Percentiles rank a stretch among this genome's conserved stretches.
phyloP scores from a whole-genome alignment of 768 basidiomycete genomes.

The Rossbeevera mucosa region DNA sequence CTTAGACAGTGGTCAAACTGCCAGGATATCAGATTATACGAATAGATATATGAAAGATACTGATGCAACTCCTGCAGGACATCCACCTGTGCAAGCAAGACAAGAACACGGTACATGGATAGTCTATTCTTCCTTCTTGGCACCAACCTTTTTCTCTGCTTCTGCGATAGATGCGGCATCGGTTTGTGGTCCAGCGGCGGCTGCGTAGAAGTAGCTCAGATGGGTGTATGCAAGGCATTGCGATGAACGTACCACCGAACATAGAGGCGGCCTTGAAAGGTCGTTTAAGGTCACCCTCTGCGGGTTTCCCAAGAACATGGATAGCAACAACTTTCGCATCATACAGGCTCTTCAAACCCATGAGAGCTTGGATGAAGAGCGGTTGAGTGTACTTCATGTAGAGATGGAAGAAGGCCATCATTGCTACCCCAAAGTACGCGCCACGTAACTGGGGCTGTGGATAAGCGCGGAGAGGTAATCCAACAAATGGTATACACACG shows the following conservation, averaged over 20 bases:
- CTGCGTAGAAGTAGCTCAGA: conserved; percentile 22
- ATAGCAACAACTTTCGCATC: conserved; percentile 84
- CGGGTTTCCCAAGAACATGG: conserved; percentile 71
- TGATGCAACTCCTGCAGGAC: neutral
- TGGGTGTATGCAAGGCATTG: neutral
- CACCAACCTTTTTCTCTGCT: conserved; percentile 78
- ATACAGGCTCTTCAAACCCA: conserved; percentile 89
- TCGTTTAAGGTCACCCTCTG: conserved; percentile 83
- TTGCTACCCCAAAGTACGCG: conserved; percentile 71
- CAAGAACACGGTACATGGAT: conserved; percentile 5
- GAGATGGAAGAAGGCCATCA: conserved; percentile 90
- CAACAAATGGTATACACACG: conserved; percentile 40
- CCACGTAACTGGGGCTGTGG: conserved; percentile 46
- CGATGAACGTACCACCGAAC: conserved; percentile 57
- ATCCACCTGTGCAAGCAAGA: conserved; percentile 21
- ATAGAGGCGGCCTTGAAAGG: conserved; percentile 80
- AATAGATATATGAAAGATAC: conserved; percentile 13
- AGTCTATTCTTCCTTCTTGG: conserved; percentile 73
- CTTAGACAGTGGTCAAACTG: neutral
- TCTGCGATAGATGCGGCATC: conserved; percentile 84
- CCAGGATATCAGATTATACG: conserved; percentile 1
- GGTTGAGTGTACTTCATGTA: conserved; percentile 97
- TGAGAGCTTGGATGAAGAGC: conserved; percentile 90
- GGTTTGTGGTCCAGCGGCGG: conserved; percentile 68
- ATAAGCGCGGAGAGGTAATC: neutral